Evolutionary conservation across 345 rosid species (phyloP).

Genomic region (Eucalyptus tenuipes): DNA sequence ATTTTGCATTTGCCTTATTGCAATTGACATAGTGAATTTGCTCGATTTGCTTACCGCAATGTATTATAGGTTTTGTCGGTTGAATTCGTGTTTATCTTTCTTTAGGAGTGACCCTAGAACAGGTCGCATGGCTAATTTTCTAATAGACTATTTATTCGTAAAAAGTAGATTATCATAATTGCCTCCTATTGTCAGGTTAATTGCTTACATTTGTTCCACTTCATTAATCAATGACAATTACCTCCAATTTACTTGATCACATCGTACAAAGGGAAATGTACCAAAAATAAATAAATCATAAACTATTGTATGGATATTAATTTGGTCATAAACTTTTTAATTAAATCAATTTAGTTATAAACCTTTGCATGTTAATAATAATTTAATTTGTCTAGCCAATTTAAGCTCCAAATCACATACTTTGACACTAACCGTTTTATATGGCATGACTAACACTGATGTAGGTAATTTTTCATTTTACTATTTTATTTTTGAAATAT

Average conservation of each 20-base stretch:
- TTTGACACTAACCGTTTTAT: accelerated
- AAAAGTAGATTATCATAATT: not conserved
- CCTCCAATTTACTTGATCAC: not conserved
- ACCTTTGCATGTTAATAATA: accelerated
- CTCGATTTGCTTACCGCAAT: accelerated
- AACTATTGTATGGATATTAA: accelerated
- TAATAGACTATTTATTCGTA: accelerated
- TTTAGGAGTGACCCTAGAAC: not conserved
- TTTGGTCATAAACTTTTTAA: too few relatives aligned
- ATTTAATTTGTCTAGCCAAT: too few relatives aligned
- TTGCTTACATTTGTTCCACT: not conserved
- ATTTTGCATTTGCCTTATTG: too few relatives aligned
- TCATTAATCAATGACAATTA: not conserved
- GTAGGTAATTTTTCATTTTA: accelerated
- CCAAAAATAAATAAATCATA: too few relatives aligned
- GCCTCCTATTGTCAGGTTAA: accelerated
- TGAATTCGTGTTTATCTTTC: not conserved
- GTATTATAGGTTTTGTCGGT: not conserved
- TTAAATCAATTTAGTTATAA: too few relatives aligned
- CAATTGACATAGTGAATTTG: not conserved
- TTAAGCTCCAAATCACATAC: accelerated
- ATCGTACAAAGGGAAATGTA: not conserved
- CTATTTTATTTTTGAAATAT: too few relatives aligned
- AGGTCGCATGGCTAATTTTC: not conserved
- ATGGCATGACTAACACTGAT: accelerated